These are phyloP conservation scores for Lenwebbia sp. DNA, from an alignment of 345 rosid genomes.

Conservation along the genomic window DNA sequence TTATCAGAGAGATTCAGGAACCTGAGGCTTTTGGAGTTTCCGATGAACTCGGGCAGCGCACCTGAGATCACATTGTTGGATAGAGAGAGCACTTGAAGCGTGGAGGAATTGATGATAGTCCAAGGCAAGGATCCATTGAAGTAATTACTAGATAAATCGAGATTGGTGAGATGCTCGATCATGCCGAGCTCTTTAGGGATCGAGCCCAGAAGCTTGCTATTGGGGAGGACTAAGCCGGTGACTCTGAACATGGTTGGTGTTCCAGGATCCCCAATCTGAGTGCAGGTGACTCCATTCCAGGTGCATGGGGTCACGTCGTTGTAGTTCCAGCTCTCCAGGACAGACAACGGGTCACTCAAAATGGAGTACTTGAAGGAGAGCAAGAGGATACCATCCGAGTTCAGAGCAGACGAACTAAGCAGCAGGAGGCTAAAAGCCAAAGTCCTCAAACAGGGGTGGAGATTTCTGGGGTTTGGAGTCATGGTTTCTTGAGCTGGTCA, in stretches of 20 bases:
- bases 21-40: slow-evolving; percentile 31
- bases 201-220: slow-evolving; percentile 6
- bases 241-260: slow-evolving; percentile 1
- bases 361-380: slow-evolving; percentile 12
- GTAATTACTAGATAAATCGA: slow-evolving; percentile 9
- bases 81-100: slow-evolving; percentile 4
- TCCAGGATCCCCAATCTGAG: neutral
- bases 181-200: slow-evolving; percentile 5
- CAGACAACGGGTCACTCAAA: slow-evolving; percentile 7
- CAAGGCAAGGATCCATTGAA: slow-evolving; percentile 10
- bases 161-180: slow-evolving; percentile 3
- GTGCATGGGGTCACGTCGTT: slow-evolving; percentile 10
- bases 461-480: slow-evolving; percentile 18
- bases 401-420: neutral
- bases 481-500: neutral
- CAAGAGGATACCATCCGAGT: slow-evolving; percentile 5
- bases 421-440: neutral
- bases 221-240: slow-evolving; percentile 4
- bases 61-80: slow-evolving; percentile 20
- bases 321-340: slow-evolving; percentile 8
- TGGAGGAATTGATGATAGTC: slow-evolving; percentile 1
- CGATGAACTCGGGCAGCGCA: slow-evolving; percentile 36
- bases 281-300: slow-evolving; percentile 11
- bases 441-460: slow-evolving; percentile 1
- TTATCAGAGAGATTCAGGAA: slow-evolving; percentile 67